Percentiles rank a stretch among this genome's conserved stretches.
These are phyloP conservation scores for Chlorophyllum brunneum DNA, from an alignment of 768 basidiomycete species.

Conservation along the genomic window DNA sequence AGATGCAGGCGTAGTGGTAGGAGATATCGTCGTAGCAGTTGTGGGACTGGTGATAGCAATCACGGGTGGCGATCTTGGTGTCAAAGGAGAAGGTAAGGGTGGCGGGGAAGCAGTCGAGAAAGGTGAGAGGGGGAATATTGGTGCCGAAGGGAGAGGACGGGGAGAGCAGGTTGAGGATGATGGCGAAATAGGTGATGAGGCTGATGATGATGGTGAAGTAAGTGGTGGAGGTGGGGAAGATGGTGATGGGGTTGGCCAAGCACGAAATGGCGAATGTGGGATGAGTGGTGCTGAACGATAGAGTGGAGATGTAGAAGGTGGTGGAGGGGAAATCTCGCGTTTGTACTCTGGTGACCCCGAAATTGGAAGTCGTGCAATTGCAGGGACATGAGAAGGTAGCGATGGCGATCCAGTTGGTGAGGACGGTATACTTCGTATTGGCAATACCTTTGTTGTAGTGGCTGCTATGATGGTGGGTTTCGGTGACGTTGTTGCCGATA, in stretches of 20 bases:
- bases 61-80: not conserved
- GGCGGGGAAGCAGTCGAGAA: not conserved
- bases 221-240: not conserved
- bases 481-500: not conserved
- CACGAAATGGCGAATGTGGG: not conserved
- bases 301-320: not conserved
- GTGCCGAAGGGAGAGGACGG: not conserved
- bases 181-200: not conserved
- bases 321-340: conserved; percentile 6
- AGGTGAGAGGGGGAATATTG: not conserved
- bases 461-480: not conserved
- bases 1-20: not conserved
- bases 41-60: conserved; percentile 3
- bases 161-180: not conserved
- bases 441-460: conserved; percentile 1
- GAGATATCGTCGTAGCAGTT: not conserved
- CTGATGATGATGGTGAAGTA: too few species aligned
- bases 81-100: not conserved
- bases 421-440: conserved; percentile 3
- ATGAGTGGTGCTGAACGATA: not conserved
- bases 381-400: not conserved
- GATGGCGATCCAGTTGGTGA: conserved; percentile 1
- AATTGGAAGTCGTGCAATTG: conserved; percentile 1
- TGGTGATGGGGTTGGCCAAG: not conserved
- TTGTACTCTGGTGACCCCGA: conserved; percentile 6